Evolutionary conservation across 2,329 filamentous ascomycete genomes (phyloP).

Genomic region (Arthroderma uncinatum): DNA sequence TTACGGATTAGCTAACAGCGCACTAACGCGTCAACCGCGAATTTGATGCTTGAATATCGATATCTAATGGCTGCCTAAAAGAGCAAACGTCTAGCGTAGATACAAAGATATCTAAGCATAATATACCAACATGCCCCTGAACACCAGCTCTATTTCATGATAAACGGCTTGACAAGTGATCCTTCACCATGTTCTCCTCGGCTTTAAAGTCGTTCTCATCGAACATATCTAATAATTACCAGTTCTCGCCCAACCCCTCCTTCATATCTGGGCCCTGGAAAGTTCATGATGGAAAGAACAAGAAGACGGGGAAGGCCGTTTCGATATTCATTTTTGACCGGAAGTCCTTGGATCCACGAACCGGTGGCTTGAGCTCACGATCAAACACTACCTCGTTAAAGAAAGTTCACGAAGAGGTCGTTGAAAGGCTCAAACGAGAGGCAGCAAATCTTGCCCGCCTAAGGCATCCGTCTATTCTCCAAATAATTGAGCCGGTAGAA

Average conservation of each 20-base stretch:
- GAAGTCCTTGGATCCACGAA: slow-evolving; percentile 65
- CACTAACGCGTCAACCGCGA: no score
- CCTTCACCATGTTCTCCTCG: slow-evolving; percentile 72
- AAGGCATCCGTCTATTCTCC: slow-evolving; percentile 81
- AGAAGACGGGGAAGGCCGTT: slow-evolving; percentile 76
- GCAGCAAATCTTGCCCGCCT: slow-evolving; percentile 78
- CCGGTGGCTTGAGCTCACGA: slow-evolving; percentile 48
- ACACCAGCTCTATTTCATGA: neutral
- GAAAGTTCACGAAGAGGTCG: slow-evolving; percentile 73
- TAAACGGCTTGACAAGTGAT: neutral
- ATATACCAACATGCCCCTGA: neutral
- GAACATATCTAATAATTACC: slow-evolving; percentile 88
- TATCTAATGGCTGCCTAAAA: neutral
- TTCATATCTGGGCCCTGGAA: slow-evolving; percentile 87
- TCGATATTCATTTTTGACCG: slow-evolving; percentile 93
- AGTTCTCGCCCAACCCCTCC: slow-evolving; percentile 62
- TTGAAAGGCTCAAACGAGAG: slow-evolving; percentile 84
- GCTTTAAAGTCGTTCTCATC: slow-evolving; percentile 88
- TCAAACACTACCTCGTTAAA: slow-evolving; percentile 61
- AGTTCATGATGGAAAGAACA: slow-evolving; percentile 95
- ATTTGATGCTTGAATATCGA: no score
- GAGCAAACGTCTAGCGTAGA: neutral
- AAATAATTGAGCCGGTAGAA: slow-evolving; percentile 88
- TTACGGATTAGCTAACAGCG: neutral
- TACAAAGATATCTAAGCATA: neutral